Evolutionary conservation across 495 filamentous ascomycete genomes (phyloP).

Genomic region (Aspergillus affinis): DNA sequence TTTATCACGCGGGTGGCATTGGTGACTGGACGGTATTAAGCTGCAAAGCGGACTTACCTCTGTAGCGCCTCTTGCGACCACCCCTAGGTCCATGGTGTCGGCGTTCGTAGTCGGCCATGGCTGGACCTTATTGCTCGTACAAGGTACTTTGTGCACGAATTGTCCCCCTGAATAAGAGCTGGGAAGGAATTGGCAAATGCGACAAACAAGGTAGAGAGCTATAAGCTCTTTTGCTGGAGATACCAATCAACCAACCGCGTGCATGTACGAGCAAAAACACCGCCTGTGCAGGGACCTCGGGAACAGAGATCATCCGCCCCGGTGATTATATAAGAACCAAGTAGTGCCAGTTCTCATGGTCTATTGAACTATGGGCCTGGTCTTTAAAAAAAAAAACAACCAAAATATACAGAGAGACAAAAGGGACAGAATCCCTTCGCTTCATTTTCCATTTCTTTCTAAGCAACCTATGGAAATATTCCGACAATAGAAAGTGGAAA

Average conservation of each 20-base stretch:
- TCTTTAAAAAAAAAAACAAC: no score
- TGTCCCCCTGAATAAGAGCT: not conserved
- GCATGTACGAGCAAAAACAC: constrained; percentile 21
- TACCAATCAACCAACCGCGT: not conserved
- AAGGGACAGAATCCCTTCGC: no score
- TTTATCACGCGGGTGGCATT: not conserved
- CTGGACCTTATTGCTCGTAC: not conserved
- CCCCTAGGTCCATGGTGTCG: constrained; percentile 57
- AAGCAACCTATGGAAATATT: no score
- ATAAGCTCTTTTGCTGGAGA: constrained; percentile 7
- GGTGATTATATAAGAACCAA: constrained; percentile 19
- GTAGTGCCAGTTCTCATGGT: not conserved
- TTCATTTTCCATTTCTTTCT: no score
- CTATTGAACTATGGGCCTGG: no score
- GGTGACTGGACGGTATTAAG: not conserved
- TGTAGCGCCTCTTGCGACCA: constrained; percentile 64
- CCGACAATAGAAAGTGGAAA: no score
- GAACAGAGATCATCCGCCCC: constrained; percentile 21
- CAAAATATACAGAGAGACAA: no score
- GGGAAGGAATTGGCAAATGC: not conserved
- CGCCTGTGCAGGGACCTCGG: constrained; percentile 9
- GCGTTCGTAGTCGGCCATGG: constrained; percentile 75
- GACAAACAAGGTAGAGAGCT: constrained; percentile 4
- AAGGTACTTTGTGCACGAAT: not conserved
- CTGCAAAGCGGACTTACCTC: constrained; percentile 41